phyloP scores from a whole-genome alignment of 345 rosid species.

The Bretschneidera sinensis region DNA sequence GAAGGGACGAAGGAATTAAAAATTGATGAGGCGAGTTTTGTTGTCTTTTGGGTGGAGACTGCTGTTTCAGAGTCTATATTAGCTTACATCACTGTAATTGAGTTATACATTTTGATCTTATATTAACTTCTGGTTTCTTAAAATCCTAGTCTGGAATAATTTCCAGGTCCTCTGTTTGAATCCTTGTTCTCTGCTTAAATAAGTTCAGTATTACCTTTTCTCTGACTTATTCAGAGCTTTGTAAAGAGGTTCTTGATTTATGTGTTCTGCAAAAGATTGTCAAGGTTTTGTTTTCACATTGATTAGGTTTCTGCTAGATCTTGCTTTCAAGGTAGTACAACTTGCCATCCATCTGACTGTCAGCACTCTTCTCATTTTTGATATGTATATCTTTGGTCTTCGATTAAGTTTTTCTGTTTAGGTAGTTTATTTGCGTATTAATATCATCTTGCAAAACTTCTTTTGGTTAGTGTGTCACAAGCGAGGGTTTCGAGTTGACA shows the following conservation, averaged over 20 bases:
- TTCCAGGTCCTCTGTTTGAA: not conserved
- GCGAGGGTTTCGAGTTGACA: constrained; percentile 84
- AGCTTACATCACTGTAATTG: too few species aligned
- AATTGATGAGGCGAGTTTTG: too few species aligned
- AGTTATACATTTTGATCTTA: not conserved
- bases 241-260: too few species aligned
- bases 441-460: constrained; percentile 1
- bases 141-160: not conserved
- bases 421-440: constrained; percentile 2
- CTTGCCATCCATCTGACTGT: too few species aligned
- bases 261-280: too few species aligned
- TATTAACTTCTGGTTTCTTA: not conserved
- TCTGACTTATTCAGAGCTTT: too few species aligned
- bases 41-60: not conserved
- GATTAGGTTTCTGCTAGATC: too few species aligned
- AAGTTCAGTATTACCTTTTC: too few species aligned
- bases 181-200: not conserved
- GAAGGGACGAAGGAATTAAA: too few species aligned
- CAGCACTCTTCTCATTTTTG: not conserved
- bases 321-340: too few species aligned
- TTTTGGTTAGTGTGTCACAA: constrained; percentile 64
- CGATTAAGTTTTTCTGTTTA: not conserved
- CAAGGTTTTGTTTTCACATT: too few species aligned
- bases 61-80: not conserved
- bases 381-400: not conserved